A percentile compares a stretch with the other conserved stretches of the same genome.
Conservation (phyloP, 345 rosid species). For the Capsella bursapastoris region DNA sequence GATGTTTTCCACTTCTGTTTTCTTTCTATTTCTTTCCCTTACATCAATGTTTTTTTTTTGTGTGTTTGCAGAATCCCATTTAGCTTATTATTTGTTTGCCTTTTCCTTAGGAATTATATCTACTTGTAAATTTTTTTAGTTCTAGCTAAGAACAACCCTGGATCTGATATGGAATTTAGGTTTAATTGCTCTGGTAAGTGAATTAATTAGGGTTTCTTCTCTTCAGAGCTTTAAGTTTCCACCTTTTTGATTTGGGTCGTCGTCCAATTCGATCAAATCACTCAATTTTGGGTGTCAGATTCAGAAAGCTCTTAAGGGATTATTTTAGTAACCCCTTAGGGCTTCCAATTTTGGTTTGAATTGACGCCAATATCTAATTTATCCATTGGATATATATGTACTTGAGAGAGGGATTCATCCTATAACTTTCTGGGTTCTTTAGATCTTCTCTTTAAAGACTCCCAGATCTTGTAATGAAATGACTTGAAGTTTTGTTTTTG, state of each 20-base stretch:
- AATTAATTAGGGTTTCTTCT: slow-evolving; percentile 19
- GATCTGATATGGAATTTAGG: slow-evolving; percentile 6
- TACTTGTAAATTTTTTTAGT: neutral
- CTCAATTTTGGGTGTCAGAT: neutral
- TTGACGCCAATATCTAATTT: slow-evolving; percentile 32
- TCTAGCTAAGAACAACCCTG: neutral
- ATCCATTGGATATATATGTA: slow-evolving; percentile 46
- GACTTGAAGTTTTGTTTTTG: neutral
- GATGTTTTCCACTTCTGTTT: slow-evolving; percentile 29
- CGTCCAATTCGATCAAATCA: slow-evolving; percentile 11
- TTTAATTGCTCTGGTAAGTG: neutral
- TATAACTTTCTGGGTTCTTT: neutral
- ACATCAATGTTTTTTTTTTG: neutral
- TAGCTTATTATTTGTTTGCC: slow-evolving; percentile 10
- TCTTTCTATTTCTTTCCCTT: neutral
- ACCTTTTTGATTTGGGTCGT: neutral
- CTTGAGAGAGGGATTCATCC: slow-evolving; percentile 11
- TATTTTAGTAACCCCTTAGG: slow-evolving; percentile 39
- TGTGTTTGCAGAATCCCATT: neutral
- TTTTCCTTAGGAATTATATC: neutral
- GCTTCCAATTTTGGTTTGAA: slow-evolving; percentile 36
- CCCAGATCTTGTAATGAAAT: slow-evolving; percentile 6
- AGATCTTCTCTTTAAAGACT: slow-evolving; percentile 14
- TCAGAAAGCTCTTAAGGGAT: slow-evolving; percentile 41
- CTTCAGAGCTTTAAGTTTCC: neutral